Base-by-base conservation (phyloP, 768 basidiomycete genomes). In the Hortiboletus flavorubellus region DNA sequence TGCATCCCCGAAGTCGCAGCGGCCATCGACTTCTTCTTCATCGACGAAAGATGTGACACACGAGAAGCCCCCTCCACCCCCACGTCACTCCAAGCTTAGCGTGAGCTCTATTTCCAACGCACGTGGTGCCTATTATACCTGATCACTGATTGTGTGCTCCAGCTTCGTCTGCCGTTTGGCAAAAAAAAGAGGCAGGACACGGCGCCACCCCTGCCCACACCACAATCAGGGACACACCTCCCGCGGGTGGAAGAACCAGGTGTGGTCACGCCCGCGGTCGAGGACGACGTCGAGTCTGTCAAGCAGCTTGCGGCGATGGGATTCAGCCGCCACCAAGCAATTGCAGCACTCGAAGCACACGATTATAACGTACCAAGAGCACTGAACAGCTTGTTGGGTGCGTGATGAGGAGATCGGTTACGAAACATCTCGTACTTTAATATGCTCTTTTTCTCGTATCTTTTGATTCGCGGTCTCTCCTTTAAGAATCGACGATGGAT, bases 291-390 rank as follows among this genome's bases (percentile, higher is more conserved):
- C 12, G 84, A 86, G 58, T 75, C 85, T 2, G 88, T 94, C 21
- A 89, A 85, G 65, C 85, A 89, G 66, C 75, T 98, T 39, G 85
- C 84, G 45, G 81, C 80, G 18, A 97, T 98, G 94, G 96, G 96
- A 26, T 98, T 98, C 76, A 86, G 81, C 58, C 82, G 95, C 40
- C 70, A 76, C 15, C 86, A 94, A 67, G 91, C 92, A 0, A 82
- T 98, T 8, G 80, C 79, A 12, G 93, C 95, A 12, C 77, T 98
- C 7, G 95, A 96, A 70, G 85, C 81, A 54, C 78, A 89, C 66
- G 85, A 84, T 52, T 97, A 96, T 65, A 87, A 94, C 68, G 80
- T 96, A 37, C 85, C 77, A 62, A 82, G 78, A 65, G 88, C 92
- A 16, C 72, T 93, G 54, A 91, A 94, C 68, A 86, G 81, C 58